Evolutionary conservation across 306 rosid genomes (phyloP).

Genomic region (Coriaria nepalensis): DNA sequence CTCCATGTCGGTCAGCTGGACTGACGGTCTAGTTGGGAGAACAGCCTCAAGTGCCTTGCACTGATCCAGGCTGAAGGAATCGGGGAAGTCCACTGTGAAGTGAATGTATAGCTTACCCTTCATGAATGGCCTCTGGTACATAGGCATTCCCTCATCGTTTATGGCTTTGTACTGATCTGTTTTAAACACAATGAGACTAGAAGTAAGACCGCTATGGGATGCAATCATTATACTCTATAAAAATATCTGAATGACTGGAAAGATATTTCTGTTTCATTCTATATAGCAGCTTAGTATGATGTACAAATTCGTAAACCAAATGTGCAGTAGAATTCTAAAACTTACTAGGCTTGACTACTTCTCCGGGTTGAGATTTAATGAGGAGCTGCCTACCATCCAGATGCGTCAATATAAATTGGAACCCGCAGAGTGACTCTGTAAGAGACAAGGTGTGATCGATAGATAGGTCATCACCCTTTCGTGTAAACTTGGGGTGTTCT

Average conservation of each 20-base stretch:
- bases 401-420: constrained; percentile 60
- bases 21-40: constrained; percentile 41
- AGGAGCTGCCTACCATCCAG: constrained; percentile 80
- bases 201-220: no score
- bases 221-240: no score
- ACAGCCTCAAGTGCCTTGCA: constrained; percentile 49
- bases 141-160: constrained; percentile 86
- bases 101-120: constrained; percentile 73
- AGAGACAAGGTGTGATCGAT: constrained; percentile 64
- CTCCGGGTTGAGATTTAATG: constrained; percentile 76
- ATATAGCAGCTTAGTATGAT: no score
- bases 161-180: constrained; percentile 55
- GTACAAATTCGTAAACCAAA: no score
- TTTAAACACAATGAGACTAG: neutral
- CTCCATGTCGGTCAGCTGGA: constrained; percentile 75
- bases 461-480: constrained; percentile 66
- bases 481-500: constrained; percentile 70
- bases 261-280: no score
- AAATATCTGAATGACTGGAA: no score
- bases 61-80: constrained; percentile 48
- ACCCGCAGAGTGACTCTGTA: constrained; percentile 71
- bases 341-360: constrained; percentile 79
- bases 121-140: constrained; percentile 79
- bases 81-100: constrained; percentile 76
- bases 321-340: neutral